Conservation (phyloP, 2,329 filamentous ascomycete species). For the Botrytis galanthina region DNA sequence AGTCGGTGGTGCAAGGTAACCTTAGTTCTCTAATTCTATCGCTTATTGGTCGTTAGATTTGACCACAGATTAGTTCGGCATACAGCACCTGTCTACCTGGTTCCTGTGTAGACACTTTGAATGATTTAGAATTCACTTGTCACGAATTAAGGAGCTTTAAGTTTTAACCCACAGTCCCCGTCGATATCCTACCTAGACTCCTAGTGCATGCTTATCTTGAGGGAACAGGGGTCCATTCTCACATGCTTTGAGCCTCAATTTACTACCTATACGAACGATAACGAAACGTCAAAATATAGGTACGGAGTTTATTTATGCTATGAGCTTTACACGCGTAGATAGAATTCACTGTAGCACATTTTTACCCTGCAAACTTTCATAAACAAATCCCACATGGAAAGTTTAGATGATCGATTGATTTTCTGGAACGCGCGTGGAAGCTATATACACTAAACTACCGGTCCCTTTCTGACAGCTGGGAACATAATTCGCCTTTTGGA, state of each 20-base stretch:
- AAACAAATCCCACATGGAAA: not conserved
- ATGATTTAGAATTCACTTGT: not conserved
- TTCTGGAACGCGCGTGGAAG: not conserved
- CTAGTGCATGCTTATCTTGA: conserved; percentile 9
- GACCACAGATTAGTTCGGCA: not conserved
- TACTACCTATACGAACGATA: not conserved
- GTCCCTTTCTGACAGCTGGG: not conserved
- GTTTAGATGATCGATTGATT: not conserved
- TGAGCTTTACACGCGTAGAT: not conserved
- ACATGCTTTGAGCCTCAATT: conserved; percentile 2
- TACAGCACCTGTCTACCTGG: not conserved
- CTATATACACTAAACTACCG: not conserved
- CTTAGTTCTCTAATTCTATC: not conserved
- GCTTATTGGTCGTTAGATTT: not conserved
- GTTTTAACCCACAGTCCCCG: not conserved
- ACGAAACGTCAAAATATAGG: not conserved
- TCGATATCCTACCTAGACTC: not conserved
- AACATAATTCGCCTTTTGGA: not conserved
- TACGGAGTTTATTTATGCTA: not conserved
- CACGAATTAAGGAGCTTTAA: not conserved
- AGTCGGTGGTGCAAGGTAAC: not conserved
- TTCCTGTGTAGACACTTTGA: not conserved
- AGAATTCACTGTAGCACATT: not conserved
- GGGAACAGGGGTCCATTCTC: not conserved
- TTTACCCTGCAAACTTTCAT: not conserved